phyloP scores from a whole-genome alignment of 2,329 filamentous ascomycete species.

The Pleurostoma richardsiae region DNA sequence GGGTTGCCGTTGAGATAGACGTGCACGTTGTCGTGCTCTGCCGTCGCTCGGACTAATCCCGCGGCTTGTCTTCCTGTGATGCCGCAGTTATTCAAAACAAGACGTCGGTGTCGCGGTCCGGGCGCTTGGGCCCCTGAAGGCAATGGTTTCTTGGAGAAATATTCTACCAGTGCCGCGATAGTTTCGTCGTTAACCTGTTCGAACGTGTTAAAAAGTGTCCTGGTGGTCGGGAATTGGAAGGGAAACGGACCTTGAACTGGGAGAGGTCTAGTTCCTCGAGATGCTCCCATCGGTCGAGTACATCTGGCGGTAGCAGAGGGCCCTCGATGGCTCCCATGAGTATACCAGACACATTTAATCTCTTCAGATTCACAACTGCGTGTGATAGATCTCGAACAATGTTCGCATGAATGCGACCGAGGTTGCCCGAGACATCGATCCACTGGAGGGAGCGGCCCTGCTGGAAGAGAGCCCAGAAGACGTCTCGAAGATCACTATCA shows the following conservation, averaged over 20 bases:
- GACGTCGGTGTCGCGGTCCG: not conserved
- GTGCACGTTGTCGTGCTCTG: conserved; percentile 39
- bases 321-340: conserved; percentile 39
- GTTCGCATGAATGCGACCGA: conserved; percentile 44
- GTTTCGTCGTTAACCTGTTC: conserved; percentile 44
- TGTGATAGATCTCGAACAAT: conserved; percentile 37
- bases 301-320: conserved; percentile 40
- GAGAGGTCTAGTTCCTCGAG: conserved; percentile 51
- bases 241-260: conserved; percentile 41
- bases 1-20: conserved; percentile 47
- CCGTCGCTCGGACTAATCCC: conserved; percentile 44
- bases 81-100: conserved; percentile 44
- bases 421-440: conserved; percentile 49
- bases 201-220: too few species aligned
- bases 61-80: conserved; percentile 45
- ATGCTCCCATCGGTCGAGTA: conserved; percentile 33
- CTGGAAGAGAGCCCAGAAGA: conserved; percentile 42
- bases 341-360: conserved; percentile 45
- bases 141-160: conserved; percentile 22
- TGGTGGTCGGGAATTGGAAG: not conserved
- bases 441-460: conserved; percentile 38
- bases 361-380: conserved; percentile 36
- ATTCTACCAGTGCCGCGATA: conserved; percentile 38
- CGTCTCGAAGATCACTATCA: conserved; percentile 41
- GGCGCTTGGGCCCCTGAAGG: not conserved